phyloP scores from a whole-genome alignment of 805 yeast species.

The Dipodascopsis uninucleata region DNA sequence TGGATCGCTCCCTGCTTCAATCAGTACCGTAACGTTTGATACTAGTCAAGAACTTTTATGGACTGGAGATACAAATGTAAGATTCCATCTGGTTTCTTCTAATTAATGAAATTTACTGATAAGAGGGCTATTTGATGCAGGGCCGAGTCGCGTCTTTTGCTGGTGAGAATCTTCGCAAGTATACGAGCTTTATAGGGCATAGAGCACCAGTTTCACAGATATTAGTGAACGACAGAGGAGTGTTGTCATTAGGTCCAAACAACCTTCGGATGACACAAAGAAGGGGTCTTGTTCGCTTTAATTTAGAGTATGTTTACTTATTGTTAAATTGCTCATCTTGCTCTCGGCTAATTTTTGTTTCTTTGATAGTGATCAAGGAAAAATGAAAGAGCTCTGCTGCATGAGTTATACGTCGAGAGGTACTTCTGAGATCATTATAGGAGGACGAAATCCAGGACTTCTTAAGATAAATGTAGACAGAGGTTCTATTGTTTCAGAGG shows the following conservation, averaged over 20 bases:
- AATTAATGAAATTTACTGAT: too few relatives aligned
- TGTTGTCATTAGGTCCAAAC: slow-evolving; percentile 52
- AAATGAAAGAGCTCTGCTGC: slow-evolving; percentile 29
- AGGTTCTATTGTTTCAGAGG: slow-evolving; percentile 35
- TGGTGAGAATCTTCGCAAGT: slow-evolving; percentile 50
- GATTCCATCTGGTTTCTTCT: slow-evolving; percentile 47
- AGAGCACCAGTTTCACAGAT: slow-evolving; percentile 49
- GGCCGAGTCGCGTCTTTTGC: slow-evolving; percentile 44
- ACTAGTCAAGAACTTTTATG: slow-evolving; percentile 71
- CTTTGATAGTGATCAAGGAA: slow-evolving; percentile 6
- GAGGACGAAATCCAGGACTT: slow-evolving; percentile 34
- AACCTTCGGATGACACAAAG: slow-evolving; percentile 53
- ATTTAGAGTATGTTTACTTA: slow-evolving; percentile 12
- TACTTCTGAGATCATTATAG: slow-evolving; percentile 36
- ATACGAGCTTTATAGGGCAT: slow-evolving; percentile 57
- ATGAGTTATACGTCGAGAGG: slow-evolving; percentile 33
- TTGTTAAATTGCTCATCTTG: neutral
- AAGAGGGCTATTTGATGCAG: slow-evolving; percentile 10
- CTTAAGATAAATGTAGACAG: slow-evolving; percentile 38
- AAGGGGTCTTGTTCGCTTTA: slow-evolving; percentile 50
- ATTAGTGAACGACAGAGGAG: slow-evolving; percentile 53
- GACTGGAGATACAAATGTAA: slow-evolving; percentile 68
- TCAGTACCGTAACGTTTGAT: slow-evolving; percentile 54
- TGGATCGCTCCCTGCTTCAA: slow-evolving; percentile 14
- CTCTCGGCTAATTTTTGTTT: too few relatives aligned